These are phyloP conservation scores for Fraxinus paxiana DNA, from an alignment of 305 asterid species.

Conservation along the genomic window DNA sequence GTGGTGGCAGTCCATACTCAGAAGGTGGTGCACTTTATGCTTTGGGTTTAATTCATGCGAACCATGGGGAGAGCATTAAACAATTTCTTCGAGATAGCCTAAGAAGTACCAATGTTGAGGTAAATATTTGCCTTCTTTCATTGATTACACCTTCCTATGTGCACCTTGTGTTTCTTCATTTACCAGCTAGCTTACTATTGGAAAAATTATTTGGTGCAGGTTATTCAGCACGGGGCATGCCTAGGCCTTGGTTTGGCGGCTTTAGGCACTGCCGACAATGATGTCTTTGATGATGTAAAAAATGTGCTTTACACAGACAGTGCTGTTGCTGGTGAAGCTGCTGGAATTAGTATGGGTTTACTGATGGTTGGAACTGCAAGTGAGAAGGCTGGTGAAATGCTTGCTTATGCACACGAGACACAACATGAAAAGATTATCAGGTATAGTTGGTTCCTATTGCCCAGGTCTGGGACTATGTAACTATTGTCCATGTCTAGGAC, in stretches of 20 bases:
- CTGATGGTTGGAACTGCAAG: conserved; percentile 98
- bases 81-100: conserved; percentile 93
- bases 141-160: neutral
- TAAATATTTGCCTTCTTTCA: conserved; percentile 16
- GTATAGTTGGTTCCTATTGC: conserved; percentile 35
- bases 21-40: conserved; percentile 65
- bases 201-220: conserved; percentile 44
- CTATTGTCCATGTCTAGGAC: neutral
- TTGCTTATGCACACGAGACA: conserved; percentile 96
- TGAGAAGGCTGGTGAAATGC: conserved; percentile 95
- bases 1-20: conserved; percentile 91
- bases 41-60: conserved; percentile 78
- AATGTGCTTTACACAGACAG: conserved; percentile 88
- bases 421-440: conserved; percentile 97
- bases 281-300: conserved; percentile 81
- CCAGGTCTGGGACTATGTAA: neutral
- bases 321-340: conserved; percentile 99
- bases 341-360: conserved; percentile 96
- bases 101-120: conserved; percentile 82
- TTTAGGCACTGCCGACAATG: conserved; percentile 92
- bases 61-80: conserved; percentile 97
- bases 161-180: neutral
- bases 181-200: conserved; percentile 7
- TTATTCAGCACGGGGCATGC: conserved; percentile 99
- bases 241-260: conserved; percentile 99